A percentile compares a stretch with the other conserved stretches of the same genome.
These are phyloP conservation scores for Colletotrichum sp. DNA, from an alignment of 2,329 filamentous ascomycete species.

Conservation along the genomic window DNA sequence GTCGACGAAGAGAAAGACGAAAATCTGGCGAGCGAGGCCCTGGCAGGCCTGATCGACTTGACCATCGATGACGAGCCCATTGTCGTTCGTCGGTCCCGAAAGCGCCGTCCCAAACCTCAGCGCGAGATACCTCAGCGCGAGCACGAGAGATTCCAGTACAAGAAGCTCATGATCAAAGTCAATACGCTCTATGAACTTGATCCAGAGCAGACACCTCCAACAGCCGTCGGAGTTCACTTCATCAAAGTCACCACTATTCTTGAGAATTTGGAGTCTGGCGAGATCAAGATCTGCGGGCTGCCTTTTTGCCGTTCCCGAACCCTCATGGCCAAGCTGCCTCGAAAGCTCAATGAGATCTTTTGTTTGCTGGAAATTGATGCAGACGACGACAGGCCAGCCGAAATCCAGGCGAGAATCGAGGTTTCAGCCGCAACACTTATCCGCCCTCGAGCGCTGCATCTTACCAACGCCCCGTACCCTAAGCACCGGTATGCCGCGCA, in stretches of 20 bases:
- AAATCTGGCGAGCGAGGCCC: slow-evolving; percentile 16
- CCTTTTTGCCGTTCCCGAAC: slow-evolving; percentile 40
- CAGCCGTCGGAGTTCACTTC: slow-evolving; percentile 34
- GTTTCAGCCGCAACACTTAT: slow-evolving; percentile 27
- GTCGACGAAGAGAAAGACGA: slow-evolving; percentile 18
- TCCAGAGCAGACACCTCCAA: slow-evolving; percentile 7
- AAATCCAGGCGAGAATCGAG: slow-evolving; percentile 46
- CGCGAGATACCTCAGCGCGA: not conserved
- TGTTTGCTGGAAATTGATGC: slow-evolving; percentile 36
- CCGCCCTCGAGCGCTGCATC: not conserved
- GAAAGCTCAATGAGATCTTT: slow-evolving; percentile 48
- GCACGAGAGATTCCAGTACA: too few species aligned
- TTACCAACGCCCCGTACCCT: slow-evolving; percentile 62
- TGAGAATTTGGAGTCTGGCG: slow-evolving; percentile 23
- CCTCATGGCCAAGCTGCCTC: slow-evolving; percentile 39
- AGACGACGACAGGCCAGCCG: slow-evolving; percentile 33
- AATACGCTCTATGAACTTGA: slow-evolving; percentile 30
- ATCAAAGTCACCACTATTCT: slow-evolving; percentile 50
- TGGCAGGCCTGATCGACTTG: slow-evolving; percentile 37
- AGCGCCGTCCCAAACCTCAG: not conserved
- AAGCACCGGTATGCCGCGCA: slow-evolving; percentile 30
- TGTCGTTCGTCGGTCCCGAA: not conserved
- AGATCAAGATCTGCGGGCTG: slow-evolving; percentile 39
- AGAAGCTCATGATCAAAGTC: slow-evolving; percentile 13
- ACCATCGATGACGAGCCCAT: slow-evolving; percentile 28